Base-by-base conservation (phyloP, 192 early-diverging fungal genomes). In the Chytriomyces sp. region DNA sequence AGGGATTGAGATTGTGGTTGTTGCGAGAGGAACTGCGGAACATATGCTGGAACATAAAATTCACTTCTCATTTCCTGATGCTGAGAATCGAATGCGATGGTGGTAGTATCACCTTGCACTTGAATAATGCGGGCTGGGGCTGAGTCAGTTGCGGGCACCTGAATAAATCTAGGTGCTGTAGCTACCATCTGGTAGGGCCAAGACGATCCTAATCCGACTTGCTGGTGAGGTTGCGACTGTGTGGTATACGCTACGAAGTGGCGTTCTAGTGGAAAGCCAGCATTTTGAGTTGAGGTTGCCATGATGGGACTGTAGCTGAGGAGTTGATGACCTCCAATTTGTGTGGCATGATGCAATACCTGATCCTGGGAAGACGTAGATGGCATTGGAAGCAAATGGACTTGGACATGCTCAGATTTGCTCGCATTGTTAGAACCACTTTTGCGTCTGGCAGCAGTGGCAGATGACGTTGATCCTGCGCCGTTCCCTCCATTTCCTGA, bases 241-340 rank as follows among this genome's bases (percentile, higher is more conserved):
- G 63, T 30, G 19, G 62, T 33, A 28, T 68, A 68, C 17, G 65
- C 39, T 4, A 68, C 54, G 33, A 56, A 68, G 34, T 68, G 65
- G 12, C 52, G 41, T 19, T 68, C 65, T 33, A 68, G 7, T 34
- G 65, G 33, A 32, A 56, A 64, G 34, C 34, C 34, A 7, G 65
- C 6, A 8, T 28, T 32, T 55, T 55, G 52, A 49, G 44, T n/a
- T 22, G 44, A n/a, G 14, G 44, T 22, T 17, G 52, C 32, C 65
- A 68, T 68, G n/a, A 68, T 68, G 7, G 65, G 65, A n/a, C 39
- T 68, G 65, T 68, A 68, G 32, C 52, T 68, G 52, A 56, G 34
- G 28, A 68, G 55, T 19, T 41, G 41, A 49, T 49, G 44, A 22
- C 44, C 44, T 14, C 44, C 44, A 14, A 49, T 49, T 49, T 14